Conservation (phyloP, 75 land plant species). For the Selaginella moellendorffii region DNA sequence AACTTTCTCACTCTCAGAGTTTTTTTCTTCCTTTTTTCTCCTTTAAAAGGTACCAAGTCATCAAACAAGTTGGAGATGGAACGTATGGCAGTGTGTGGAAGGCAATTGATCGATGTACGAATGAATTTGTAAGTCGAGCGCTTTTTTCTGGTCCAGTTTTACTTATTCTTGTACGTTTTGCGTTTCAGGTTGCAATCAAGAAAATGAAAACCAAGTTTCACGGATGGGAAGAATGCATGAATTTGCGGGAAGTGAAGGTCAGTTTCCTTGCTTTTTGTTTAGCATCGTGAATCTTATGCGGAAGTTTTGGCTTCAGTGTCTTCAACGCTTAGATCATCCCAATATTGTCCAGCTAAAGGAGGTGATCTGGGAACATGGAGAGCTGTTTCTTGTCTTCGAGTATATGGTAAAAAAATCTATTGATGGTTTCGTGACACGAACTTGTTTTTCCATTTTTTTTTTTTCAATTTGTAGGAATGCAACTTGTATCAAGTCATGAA, state of each 20-base stretch:
- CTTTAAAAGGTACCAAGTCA: neutral
- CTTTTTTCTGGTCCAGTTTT: neutral
- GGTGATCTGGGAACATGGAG: slow-evolving; percentile 47
- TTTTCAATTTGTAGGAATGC: slow-evolving; percentile 27
- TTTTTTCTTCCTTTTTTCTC: neutral
- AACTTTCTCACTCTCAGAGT: neutral
- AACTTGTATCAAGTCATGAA: slow-evolving; percentile 69
- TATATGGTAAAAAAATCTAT: slow-evolving; percentile 43
- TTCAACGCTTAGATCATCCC: slow-evolving; percentile 58
- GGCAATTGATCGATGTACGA: slow-evolving; percentile 33
- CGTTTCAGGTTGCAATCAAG: slow-evolving; percentile 70
- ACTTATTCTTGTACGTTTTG: neutral
- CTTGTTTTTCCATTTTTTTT: neutral
- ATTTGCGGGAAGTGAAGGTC: slow-evolving; percentile 74
- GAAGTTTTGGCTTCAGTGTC: slow-evolving; percentile 31
- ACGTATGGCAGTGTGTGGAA: slow-evolving; percentile 69
- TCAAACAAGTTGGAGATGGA: slow-evolving; percentile 53
- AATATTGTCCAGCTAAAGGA: slow-evolving; percentile 68
- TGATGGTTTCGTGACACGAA: neutral
- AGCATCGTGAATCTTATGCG: neutral
- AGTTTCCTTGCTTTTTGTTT: neutral
- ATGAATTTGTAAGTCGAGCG: slow-evolving; percentile 44
- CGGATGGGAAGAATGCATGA: slow-evolving; percentile 69
- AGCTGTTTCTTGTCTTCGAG: slow-evolving; percentile 70
- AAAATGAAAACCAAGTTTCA: slow-evolving; percentile 76